Percentiles rank a stretch among this genome's conserved stretches.
Conservation (phyloP, 257 asterid genomes). For the Solanum appendiculatum region DNA sequence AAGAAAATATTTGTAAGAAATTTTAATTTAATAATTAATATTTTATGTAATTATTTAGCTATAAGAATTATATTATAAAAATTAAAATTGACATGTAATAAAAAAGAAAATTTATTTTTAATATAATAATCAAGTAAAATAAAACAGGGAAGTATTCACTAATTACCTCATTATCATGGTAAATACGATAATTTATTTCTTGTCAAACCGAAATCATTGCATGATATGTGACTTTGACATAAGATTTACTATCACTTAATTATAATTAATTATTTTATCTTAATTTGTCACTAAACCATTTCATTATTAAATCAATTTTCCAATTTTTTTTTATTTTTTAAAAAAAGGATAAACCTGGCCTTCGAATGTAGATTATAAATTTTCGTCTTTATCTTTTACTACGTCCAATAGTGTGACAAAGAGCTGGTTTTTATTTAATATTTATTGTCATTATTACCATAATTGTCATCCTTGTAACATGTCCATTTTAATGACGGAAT, state of each 20-base stretch:
- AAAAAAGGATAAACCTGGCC: background rate
- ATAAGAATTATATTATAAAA: too few species aligned
- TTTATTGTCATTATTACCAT: background rate
- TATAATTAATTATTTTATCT: too few species aligned
- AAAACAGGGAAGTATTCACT: background rate
- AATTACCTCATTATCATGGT: background rate
- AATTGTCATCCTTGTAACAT: background rate
- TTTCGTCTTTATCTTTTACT: background rate
- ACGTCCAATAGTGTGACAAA: background rate
- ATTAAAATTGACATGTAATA: too few species aligned
- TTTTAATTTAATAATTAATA: too few species aligned
- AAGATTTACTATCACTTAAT: background rate
- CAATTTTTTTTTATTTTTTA: background rate
- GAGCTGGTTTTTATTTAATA: background rate
- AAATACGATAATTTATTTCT: background rate
- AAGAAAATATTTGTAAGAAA: too few species aligned
- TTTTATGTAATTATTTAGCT: too few species aligned
- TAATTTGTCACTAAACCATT: background rate
- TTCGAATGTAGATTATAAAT: background rate
- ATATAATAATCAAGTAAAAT: too few species aligned
- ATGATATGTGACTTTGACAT: too few species aligned
- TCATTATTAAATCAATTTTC: background rate
- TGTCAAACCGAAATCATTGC: background rate
- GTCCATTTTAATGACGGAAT: constrained; percentile 14
- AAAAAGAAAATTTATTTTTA: too few species aligned